A percentile compares a stretch with the other conserved stretches of the same genome.
These are phyloP conservation scores for Saturnispora besseyi DNA, from an alignment of 805 yeast species.

Conservation along the genomic window DNA sequence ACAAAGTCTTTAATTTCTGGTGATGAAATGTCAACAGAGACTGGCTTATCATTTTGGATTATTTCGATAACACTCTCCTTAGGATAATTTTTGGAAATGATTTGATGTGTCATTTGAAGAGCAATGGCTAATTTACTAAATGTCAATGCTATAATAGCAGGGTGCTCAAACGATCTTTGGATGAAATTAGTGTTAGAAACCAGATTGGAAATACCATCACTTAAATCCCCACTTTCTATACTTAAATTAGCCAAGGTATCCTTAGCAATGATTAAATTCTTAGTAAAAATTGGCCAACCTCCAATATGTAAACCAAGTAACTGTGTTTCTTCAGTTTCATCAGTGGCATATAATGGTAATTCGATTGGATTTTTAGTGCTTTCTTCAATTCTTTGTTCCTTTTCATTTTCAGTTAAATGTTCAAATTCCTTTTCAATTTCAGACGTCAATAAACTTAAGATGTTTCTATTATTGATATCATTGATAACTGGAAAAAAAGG, in stretches of 20 bases:
- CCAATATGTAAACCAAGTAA: conserved; percentile 16
- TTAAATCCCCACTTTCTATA: conserved; percentile 18
- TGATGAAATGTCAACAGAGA: conserved; percentile 8
- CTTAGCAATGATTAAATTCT: conserved; percentile 19
- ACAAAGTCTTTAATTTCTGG: conserved; percentile 15
- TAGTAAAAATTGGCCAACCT: conserved; percentile 25
- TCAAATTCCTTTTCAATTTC: conserved; percentile 10
- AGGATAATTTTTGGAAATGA: conserved; percentile 10
- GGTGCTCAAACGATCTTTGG: conserved; percentile 17
- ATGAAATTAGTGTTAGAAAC: conserved; percentile 15
- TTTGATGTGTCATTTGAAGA: conserved; percentile 13
- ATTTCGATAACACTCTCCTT: conserved; percentile 9
- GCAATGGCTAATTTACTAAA: conserved; percentile 17
- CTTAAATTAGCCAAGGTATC: conserved; percentile 21
- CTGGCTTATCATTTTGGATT: conserved; percentile 10
- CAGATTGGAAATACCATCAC: conserved; percentile 16
- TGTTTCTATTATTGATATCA: conserved; percentile 13
- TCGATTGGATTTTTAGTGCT: conserved; percentile 15
- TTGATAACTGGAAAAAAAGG: conserved; percentile 19
- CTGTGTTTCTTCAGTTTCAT: conserved; percentile 17
- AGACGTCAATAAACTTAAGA: conserved; percentile 10
- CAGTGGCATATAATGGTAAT: conserved; percentile 17
- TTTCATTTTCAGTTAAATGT: conserved; percentile 7
- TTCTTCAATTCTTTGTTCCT: conserved; percentile 10
- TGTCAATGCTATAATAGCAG: conserved; percentile 14